Percentiles rank a stretch among this genome's conserved stretches.
phyloP scores from a whole-genome alignment of 1,284 basidiomycete species.

The Fomitopsis schrenkii region DNA sequence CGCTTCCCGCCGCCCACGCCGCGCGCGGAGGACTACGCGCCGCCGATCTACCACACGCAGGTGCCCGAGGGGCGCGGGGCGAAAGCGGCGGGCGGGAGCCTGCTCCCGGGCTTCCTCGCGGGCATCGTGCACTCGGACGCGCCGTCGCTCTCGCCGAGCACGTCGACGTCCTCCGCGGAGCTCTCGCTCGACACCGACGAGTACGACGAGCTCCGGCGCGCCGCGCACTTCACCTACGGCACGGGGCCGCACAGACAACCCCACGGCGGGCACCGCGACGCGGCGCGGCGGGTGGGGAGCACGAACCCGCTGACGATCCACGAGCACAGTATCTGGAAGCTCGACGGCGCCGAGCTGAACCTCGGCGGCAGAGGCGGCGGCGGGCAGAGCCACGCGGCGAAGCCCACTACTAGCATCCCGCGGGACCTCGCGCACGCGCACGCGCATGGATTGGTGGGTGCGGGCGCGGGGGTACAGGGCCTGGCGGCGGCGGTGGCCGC shows the following conservation, averaged over 20 bases:
- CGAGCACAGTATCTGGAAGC: slow-evolving; percentile 55
- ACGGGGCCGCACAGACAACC: background rate
- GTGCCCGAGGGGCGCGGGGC: slow-evolving; percentile 25
- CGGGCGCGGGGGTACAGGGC: background rate
- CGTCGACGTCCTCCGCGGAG: slow-evolving; percentile 58
- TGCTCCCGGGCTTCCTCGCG: slow-evolving; percentile 70
- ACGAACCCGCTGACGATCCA: slow-evolving; percentile 27
- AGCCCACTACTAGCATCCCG: background rate
- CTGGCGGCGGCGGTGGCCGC: slow-evolving; percentile 2
- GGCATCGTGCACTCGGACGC: slow-evolving; percentile 55
- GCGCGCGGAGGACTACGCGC: slow-evolving; percentile 7
- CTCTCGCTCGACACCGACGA: slow-evolving; percentile 48
- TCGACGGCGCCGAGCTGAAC: slow-evolving; percentile 48
- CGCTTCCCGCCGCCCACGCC: background rate
- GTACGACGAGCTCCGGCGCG: slow-evolving; percentile 13
- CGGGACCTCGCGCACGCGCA: no score
- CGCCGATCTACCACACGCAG: slow-evolving; percentile 62
- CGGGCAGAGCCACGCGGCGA: slow-evolving; percentile 38
- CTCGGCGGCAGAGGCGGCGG: background rate
- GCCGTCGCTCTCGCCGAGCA: slow-evolving; percentile 54
- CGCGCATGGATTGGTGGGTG: no score
- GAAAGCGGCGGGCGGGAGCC: slow-evolving; percentile 26
- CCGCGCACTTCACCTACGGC: slow-evolving; percentile 4
- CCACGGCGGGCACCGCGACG: background rate
- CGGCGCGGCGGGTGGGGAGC: no score